Evolutionary conservation across 768 basidiomycete species (phyloP).

Genomic region (Tricholomella constricta): DNA sequence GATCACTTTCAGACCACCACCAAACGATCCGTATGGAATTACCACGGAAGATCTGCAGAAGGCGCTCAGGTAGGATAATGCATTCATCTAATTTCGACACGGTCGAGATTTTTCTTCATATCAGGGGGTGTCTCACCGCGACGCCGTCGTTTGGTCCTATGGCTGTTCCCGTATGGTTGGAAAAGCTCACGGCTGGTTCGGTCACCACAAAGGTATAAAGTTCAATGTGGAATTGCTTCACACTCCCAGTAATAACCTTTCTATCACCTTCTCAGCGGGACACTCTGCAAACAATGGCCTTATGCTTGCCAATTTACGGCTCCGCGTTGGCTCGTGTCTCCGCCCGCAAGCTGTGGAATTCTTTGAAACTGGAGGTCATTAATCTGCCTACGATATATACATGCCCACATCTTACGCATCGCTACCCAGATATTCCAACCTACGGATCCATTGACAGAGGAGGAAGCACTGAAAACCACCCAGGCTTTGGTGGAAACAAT

Average conservation of each 20-base stretch:
- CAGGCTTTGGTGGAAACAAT: constrained; percentile 77
- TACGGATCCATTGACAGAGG: constrained; percentile 74
- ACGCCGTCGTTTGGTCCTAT: constrained; percentile 81
- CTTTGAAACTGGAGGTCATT: constrained; percentile 83
- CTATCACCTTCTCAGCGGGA: constrained; percentile 72
- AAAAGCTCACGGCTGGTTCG: constrained; percentile 85
- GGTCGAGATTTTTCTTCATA: constrained; percentile 24
- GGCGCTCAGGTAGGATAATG: constrained; percentile 57
- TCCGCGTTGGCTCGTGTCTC: constrained; percentile 55
- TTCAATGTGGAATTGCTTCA: no score
- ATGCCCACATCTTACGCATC: background rate
- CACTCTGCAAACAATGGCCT: constrained; percentile 74
- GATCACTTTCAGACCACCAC: constrained; percentile 92
- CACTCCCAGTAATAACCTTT: no score
- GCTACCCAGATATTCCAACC: constrained; percentile 85
- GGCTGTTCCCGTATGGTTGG: constrained; percentile 86
- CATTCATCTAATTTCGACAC: background rate
- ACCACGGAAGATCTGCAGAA: constrained; percentile 81
- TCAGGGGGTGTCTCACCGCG: constrained; percentile 71
- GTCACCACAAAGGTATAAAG: constrained; percentile 74
- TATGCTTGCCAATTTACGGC: constrained; percentile 87
- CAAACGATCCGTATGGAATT: constrained; percentile 92
- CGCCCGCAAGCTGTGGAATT: constrained; percentile 85
- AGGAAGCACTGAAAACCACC: constrained; percentile 68
- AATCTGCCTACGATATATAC: background rate